Evolutionary conservation across 352 stramenopile species (phyloP), one percentile per base, ranked within the genome.

Genomic region (Pythium angustatum): DNA sequence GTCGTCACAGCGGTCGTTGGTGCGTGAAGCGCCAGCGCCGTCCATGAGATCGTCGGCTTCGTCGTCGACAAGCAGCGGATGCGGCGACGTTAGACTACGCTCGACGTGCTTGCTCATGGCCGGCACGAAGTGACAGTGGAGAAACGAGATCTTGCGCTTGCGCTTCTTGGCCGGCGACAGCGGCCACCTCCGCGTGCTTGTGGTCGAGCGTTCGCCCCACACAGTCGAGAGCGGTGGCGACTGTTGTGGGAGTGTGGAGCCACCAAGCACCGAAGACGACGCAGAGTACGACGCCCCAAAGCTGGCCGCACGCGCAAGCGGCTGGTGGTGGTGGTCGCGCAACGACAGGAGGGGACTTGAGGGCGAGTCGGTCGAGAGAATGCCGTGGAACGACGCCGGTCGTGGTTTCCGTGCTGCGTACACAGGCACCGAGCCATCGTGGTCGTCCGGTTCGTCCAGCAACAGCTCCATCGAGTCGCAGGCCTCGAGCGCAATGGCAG

Each of bases 1-100:
- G n/a, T n/a, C n/a, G n/a, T n/a, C n/a, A n/a, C n/a, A n/a, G n/a
- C n/a, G n/a, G n/a, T n/a, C n/a, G n/a, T n/a, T n/a, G n/a, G n/a
- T n/a, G n/a, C n/a, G n/a, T 53, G 14, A 24, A 34, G 14, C 38
- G 56, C 58, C 31, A 2, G 73, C 66, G 4, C 62, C 68, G 12
- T 69, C 62, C 43, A 81, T 76, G n/a, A 75, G 61, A 24, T 77
- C 75, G 22, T 73, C 71, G 27, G 77, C 58, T 26, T 77, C 67
- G 45, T 83, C 70, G 11, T 81, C 71, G 68, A 54, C 31, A 27
- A 71, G 43, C 45, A 62, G 17, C 1, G 43, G 57, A 41, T 65
- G 53, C 7, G 66, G 60, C 24, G 56, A 38, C 26, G 41, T 22
- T 2, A 57, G n/a, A 12, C 8, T 38, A 1, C 54, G 56, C 19